phyloP scores from a whole-genome alignment of 2,329 filamentous ascomycete species.

The Diaporthe citrichinensis region DNA sequence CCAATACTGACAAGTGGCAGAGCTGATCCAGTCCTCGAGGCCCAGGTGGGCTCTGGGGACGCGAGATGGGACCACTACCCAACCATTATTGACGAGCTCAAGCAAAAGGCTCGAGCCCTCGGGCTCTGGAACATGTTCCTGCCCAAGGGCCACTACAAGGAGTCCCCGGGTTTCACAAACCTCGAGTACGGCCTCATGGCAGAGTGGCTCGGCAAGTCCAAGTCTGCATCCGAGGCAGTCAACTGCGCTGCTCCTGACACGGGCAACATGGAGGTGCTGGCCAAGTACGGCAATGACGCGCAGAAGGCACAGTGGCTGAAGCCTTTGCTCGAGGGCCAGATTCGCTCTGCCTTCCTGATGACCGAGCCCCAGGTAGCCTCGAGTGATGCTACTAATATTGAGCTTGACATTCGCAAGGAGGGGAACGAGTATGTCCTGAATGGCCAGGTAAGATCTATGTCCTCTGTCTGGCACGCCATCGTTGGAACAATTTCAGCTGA shows the following conservation, averaged over 20 bases:
- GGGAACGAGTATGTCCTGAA: slow-evolving; percentile 93
- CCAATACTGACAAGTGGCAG: slow-evolving; percentile 52
- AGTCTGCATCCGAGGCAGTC: slow-evolving; percentile 85
- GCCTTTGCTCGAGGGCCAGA: slow-evolving; percentile 86
- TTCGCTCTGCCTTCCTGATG: slow-evolving; percentile 93
- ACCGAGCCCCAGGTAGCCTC: slow-evolving; percentile 91
- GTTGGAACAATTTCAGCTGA: neutral
- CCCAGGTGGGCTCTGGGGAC: slow-evolving; percentile 83
- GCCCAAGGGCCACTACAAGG: slow-evolving; percentile 93
- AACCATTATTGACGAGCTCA: slow-evolving; percentile 87
- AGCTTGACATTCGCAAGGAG: slow-evolving; percentile 84
- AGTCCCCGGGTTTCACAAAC: slow-evolving; percentile 94
- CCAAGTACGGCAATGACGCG: slow-evolving; percentile 88
- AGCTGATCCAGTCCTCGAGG: slow-evolving; percentile 84
- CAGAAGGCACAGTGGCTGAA: slow-evolving; percentile 89
- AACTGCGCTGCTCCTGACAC: slow-evolving; percentile 95
- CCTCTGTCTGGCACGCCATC: neutral
- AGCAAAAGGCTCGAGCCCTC: slow-evolving; percentile 83
- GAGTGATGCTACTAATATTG: slow-evolving; percentile 93
- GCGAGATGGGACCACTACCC: slow-evolving; percentile 87
- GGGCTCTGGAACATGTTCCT: slow-evolving; percentile 99
- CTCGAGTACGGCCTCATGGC: slow-evolving; percentile 98
- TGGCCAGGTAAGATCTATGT: slow-evolving; percentile 72
- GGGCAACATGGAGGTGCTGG: slow-evolving; percentile 95
- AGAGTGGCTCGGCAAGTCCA: slow-evolving; percentile 91